phyloP scores from a whole-genome alignment of 352 stramenopile species.

The Globisporangium acanthophoron region DNA sequence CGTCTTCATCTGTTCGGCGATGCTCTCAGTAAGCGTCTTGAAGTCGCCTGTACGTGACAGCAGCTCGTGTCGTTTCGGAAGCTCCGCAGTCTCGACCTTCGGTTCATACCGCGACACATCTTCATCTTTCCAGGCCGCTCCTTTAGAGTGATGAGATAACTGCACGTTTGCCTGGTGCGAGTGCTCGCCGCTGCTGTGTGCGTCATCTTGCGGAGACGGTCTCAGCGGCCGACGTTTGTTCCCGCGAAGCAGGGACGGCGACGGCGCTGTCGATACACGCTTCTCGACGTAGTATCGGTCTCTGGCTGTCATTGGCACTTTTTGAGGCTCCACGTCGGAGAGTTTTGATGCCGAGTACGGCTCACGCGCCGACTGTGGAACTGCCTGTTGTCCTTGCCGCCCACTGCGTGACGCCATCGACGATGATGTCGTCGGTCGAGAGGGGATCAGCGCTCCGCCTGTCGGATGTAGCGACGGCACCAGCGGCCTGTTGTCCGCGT shows the following conservation, averaged over 20 bases:
- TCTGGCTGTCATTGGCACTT: conserved; percentile 49
- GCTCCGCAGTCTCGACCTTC: conserved; percentile 3
- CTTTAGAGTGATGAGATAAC: too few relatives aligned
- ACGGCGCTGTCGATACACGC: conserved; percentile 31
- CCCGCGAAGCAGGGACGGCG: conserved; percentile 6
- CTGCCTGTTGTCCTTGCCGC: not conserved
- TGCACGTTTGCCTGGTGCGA: not conserved
- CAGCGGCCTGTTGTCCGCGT: conserved; percentile 21
- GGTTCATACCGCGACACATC: conserved; percentile 2
- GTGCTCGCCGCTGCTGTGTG: not conserved
- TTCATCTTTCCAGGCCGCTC: not conserved
- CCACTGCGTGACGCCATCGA: conserved; percentile 10
- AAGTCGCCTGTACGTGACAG: conserved; percentile 39
- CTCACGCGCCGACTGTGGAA: conserved; percentile 19
- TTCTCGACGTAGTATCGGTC: conserved; percentile 61
- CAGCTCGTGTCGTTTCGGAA: conserved; percentile 31
- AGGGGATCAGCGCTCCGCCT: conserved; percentile 37
- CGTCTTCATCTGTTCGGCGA: conserved; percentile 35
- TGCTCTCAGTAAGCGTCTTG: conserved; percentile 55
- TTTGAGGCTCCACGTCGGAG: conserved; percentile 5
- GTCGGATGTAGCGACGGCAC: conserved; percentile 22
- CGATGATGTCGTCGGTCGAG: conserved; percentile 35
- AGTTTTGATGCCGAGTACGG: not conserved
- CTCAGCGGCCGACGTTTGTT: conserved; percentile 6
- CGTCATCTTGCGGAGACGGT: not conserved